Evolutionary conservation across 371 early-diverging fungal species (phyloP).

Genomic region (Parasitella parasitica): DNA sequence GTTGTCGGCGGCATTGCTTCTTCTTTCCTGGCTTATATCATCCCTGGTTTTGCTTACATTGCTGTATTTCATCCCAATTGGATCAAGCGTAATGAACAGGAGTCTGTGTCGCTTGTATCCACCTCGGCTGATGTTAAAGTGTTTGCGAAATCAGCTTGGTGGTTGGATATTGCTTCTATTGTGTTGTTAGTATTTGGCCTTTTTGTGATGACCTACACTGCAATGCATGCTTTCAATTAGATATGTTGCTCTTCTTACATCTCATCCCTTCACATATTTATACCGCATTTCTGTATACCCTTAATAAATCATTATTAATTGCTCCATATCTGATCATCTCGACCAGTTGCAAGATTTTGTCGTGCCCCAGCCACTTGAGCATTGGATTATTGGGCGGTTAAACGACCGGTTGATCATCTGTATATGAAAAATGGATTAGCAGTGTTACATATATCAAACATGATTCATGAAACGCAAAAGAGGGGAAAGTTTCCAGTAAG

Average conservation of each 20-base stretch:
- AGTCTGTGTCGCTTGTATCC: not conserved
- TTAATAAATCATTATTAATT: not conserved
- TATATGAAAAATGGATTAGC: too few relatives aligned
- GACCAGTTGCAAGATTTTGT: not conserved
- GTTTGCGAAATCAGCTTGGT: slow-evolving; percentile 13
- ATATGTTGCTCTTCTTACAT: not conserved
- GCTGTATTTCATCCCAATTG: slow-evolving; percentile 29
- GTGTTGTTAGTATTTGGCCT: slow-evolving; percentile 22
- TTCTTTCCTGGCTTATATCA: slow-evolving; percentile 57
- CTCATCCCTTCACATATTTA: not conserved
- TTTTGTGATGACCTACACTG: slow-evolving; percentile 24
- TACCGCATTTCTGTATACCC: not conserved
- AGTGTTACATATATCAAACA: too few relatives aligned
- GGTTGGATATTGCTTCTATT: slow-evolving; percentile 26
- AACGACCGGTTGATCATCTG: too few relatives aligned
- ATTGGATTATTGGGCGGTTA: too few relatives aligned
- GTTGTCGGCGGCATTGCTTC: slow-evolving; percentile 59
- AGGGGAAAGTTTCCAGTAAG: too few relatives aligned
- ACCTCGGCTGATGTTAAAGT: not conserved
- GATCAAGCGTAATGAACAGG: not conserved
- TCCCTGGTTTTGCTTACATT: slow-evolving; percentile 52
- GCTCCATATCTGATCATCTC: not conserved
- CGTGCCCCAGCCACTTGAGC: too few relatives aligned
- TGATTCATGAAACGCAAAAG: too few relatives aligned
- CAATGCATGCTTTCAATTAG: slow-evolving; percentile 8